phyloP scores from a whole-genome alignment of 257 asterid species.

The Henckelia pumila region DNA sequence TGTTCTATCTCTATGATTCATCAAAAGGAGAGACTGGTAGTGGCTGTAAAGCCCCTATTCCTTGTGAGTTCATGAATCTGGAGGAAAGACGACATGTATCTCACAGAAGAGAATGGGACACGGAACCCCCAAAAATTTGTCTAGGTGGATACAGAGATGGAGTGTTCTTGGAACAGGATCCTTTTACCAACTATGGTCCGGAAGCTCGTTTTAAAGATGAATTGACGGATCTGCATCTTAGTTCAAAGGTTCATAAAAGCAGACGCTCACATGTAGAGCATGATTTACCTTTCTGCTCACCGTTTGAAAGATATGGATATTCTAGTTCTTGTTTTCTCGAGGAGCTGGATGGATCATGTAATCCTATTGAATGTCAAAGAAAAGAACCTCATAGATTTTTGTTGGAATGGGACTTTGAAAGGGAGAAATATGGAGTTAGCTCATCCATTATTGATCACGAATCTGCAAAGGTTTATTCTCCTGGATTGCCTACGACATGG shows the following conservation, averaged over 20 bases:
- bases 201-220: conserved; percentile 31
- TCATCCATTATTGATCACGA: conserved; percentile 23
- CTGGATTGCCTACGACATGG: conserved; percentile 34
- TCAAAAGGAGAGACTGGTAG: conserved; percentile 31
- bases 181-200: conserved; percentile 25
- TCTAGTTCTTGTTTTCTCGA: conserved; percentile 31
- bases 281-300: conserved; percentile 35
- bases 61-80: conserved; percentile 29
- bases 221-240: conserved; percentile 24
- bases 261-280: conserved; percentile 27
- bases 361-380: conserved; percentile 32
- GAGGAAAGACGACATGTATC: conserved; percentile 35
- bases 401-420: conserved; percentile 44
- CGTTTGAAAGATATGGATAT: conserved; percentile 30
- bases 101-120: conserved; percentile 30
- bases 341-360: conserved; percentile 36
- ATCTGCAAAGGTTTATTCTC: conserved; percentile 18
- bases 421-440: conserved; percentile 27
- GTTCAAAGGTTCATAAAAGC: conserved; percentile 23
- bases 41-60: conserved; percentile 29
- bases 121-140: conserved; percentile 29
- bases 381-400: conserved; percentile 35
- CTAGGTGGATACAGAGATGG: conserved; percentile 32
- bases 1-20: conserved; percentile 40
- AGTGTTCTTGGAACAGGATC: conserved; percentile 32